Evolutionary conservation across 2,329 filamentous ascomycete genomes (phyloP), one percentile per base, ranked within the genome.

Genomic region (Fusarium aywerte): DNA sequence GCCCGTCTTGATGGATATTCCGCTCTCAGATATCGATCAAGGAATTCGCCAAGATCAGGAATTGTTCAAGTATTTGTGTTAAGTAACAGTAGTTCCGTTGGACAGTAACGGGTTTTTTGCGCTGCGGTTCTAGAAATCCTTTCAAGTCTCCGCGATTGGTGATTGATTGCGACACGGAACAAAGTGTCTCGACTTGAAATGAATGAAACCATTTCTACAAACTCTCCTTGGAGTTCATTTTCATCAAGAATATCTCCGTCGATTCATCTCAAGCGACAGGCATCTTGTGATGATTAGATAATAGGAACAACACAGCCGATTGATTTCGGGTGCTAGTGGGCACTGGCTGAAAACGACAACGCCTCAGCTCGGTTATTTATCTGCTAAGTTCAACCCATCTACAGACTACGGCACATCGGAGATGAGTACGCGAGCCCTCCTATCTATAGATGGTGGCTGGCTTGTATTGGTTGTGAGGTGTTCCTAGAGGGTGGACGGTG

Each of bases 121-220:
- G n/a, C n/a, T n/a, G n/a, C n/a, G n/a, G n/a, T 62, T 61, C 20
- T 25, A 25, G 48, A 62, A 56, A 21, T 36, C 16, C 31, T 36
- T n/a, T 7, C 31, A 20, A 27, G 21, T 27, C 16, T 29, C 33
- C 7, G 16, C 23, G n/a, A 62, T 27, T 33, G 12, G 35, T 21
- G 25, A 43, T n/a, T 25, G 10, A 27, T 11, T 12, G 18, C 23
- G 25, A 16, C 11, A 38, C 32, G 15, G 29, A 39, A 18, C 21
- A 57, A 43, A 39, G 35, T 16, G 48, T 53, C 8, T 27, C 11
- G 27, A 27, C 27, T 27, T 10, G 27, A 4, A 10, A 27, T 27
- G 27, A 27, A 27, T 27, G 27, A 27, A 27, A 27, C 27, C 27
- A 27, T 27, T 27, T 10, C 11, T 27, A 27, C 27, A 2, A 10